Evolutionary conservation across 805 yeast genomes (phyloP).

Genomic region (Candida krabiensis): DNA sequence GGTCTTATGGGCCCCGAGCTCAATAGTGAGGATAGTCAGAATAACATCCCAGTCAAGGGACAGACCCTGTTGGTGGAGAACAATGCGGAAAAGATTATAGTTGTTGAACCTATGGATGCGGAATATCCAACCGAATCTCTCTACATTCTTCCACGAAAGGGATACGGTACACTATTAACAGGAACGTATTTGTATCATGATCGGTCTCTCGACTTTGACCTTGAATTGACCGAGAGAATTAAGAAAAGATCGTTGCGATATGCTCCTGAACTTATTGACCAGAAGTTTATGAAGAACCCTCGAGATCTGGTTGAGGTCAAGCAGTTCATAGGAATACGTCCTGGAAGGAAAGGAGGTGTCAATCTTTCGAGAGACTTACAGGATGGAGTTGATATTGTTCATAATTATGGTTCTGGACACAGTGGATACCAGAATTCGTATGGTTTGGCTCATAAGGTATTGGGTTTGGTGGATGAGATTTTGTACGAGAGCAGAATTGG

Average conservation of each 20-base stretch:
- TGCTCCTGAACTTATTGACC: slow-evolving; percentile 49
- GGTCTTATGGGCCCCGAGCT: slow-evolving; percentile 49
- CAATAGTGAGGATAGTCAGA: slow-evolving; percentile 44
- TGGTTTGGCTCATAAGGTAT: slow-evolving; percentile 26
- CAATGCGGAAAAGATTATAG: slow-evolving; percentile 35
- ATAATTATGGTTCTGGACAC: slow-evolving; percentile 74
- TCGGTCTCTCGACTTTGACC: slow-evolving; percentile 34
- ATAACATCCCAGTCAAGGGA: slow-evolving; percentile 53
- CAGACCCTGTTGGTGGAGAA: slow-evolving; percentile 57
- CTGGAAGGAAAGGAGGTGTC: slow-evolving; percentile 61
- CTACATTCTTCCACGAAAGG: slow-evolving; percentile 64
- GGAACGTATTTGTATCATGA: slow-evolving; percentile 39
- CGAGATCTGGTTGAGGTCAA: slow-evolving; percentile 49
- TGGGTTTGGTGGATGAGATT: slow-evolving; percentile 21
- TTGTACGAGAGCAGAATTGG: slow-evolving; percentile 5
- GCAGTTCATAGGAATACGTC: slow-evolving; percentile 68
- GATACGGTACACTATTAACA: slow-evolving; percentile 65
- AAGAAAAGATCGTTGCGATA: slow-evolving; percentile 41
- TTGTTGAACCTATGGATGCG: slow-evolving; percentile 31
- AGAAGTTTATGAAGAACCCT: slow-evolving; percentile 34
- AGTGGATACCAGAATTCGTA: slow-evolving; percentile 63
- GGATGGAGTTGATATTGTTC: slow-evolving; percentile 40
- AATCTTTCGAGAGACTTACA: slow-evolving; percentile 39
- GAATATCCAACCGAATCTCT: slow-evolving; percentile 45
- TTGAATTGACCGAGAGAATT: slow-evolving; percentile 48